Percentiles rank a stretch among this genome's conserved stretches.
These are phyloP conservation scores for Alternaria alternata DNA, from an alignment of 2,329 filamentous ascomycete species.

Conservation along the genomic window DNA sequence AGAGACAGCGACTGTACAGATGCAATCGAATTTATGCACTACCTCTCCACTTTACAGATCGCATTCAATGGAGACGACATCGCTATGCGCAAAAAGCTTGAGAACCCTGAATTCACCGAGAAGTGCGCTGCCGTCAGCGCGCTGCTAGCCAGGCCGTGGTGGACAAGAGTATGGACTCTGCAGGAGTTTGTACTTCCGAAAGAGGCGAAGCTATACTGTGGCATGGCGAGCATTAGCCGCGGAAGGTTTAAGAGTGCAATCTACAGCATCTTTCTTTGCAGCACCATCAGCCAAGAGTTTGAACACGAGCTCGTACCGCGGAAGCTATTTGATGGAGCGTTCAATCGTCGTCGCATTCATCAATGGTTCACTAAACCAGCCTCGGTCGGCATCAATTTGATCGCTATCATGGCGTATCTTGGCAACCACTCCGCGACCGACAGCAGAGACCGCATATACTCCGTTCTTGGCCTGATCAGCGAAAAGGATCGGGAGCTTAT, in stretches of 20 bases:
- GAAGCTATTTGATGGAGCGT: slow-evolving; percentile 36
- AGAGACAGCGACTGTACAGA: slow-evolving; percentile 32
- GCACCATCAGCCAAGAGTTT: slow-evolving; percentile 30
- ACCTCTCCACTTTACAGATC: slow-evolving; percentile 29
- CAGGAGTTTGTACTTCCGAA: slow-evolving; percentile 43
- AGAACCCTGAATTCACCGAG: slow-evolving; percentile 17
- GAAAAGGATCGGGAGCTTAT: slow-evolving; percentile 32
- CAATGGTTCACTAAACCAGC: slow-evolving; percentile 32
- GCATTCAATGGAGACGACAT: slow-evolving; percentile 26
- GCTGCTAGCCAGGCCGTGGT: slow-evolving; percentile 39
- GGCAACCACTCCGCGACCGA: slow-evolving; percentile 41
- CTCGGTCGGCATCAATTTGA: slow-evolving; percentile 30
- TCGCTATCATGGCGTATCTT: slow-evolving; percentile 40
- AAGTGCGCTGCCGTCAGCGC: slow-evolving; percentile 34
- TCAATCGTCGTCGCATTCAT: slow-evolving; percentile 41
- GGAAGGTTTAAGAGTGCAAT: slow-evolving; percentile 40
- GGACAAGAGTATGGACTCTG: slow-evolving; percentile 40
- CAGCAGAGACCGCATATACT: slow-evolving; percentile 41
- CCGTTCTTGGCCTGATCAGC: slow-evolving; percentile 39
- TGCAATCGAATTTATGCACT: slow-evolving; percentile 35
- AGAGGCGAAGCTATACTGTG: slow-evolving; percentile 39
- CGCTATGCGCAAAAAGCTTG: slow-evolving; percentile 27
- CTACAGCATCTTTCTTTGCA: slow-evolving; percentile 42
- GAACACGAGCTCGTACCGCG: slow-evolving; percentile 37
- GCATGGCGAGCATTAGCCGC: slow-evolving; percentile 30